Evolutionary conservation across 345 rosid genomes (phyloP), one percentile per base, ranked within the genome.

Genomic region (Mercurialis annua): DNA sequence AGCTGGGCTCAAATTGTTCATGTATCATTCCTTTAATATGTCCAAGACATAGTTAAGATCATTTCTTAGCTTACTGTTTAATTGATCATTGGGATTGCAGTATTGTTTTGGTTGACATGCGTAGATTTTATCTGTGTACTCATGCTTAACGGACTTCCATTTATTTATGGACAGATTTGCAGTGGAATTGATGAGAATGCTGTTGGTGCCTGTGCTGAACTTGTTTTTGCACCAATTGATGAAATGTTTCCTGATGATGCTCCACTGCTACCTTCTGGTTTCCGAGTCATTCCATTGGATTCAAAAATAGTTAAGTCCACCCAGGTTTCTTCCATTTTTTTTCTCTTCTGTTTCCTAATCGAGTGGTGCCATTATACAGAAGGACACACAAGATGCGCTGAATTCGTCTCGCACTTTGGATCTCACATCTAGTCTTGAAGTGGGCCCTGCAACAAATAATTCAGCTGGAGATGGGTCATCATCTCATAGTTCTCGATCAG

Each of bases 231-330:
- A 21, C 99, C 99, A 5, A 95, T 95, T 38, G 97, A 95, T 68
- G 99, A 95, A 72, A 87, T 87, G 96, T 95, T 95, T 68, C 98
- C 96, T 0, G 98, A 95, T 80, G 97, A 95, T 87, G 98, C 97
- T 70, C 92, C 96, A 1, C 69, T 95, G 66, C 73, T 95, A 30
- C 98, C 99, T n/a, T 95, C 98, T 62, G 99, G 99, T 48, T 92
- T 95, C 78, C 92, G 98, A 20, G 73, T 95, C 70, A 95, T 95
- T 65, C 97, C 98, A 0, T 53, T 95, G 77, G 97, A 90, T 62
- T 80, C 98, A 63, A 95, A 92, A 90, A 62, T 89, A 76, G 99
- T 92, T 81, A 70, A 77, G 58, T 68, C 58, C 57, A 66, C 34
- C 63, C 20, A 34, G 17, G 38, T 50, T 64, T 59, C 18, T 40